Evolutionary conservation across 306 rosid genomes (phyloP), one percentile per base, ranked within the genome.

Genomic region (Rosa lucieae): DNA sequence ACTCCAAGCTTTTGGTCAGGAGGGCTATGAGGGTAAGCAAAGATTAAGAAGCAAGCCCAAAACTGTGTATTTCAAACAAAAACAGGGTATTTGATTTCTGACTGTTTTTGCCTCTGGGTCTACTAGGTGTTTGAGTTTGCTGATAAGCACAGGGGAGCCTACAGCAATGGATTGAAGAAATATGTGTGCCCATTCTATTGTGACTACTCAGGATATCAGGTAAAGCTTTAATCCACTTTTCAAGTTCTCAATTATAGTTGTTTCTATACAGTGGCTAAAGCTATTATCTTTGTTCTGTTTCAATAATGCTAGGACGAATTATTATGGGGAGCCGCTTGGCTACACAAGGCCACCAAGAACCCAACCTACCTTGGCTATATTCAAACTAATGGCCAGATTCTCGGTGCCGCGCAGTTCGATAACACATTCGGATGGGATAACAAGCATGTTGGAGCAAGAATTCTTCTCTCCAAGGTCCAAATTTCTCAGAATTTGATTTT

Each of bases 321-420:
- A 6, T 76, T 94, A 71, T 94, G 98, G 98, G 98, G 93, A 23
- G 98, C 98, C 80, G 93, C 94, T 83, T 94, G 98, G 98, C 87
- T 94, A 48, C 95, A 94, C 81, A 94, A 87, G 87, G 98, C 98
- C 15, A 94, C 98, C 4, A 94, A 82, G 82, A 92, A 87, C 70
- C 92, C 92, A 20, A 66, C 67, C 40, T 94, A 87, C 77, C 91
- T 94, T 10, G 81, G 82, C 80, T 94, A 94, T 92, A 94, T 94
- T 58, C 91, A 89, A 86, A 84, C 80, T 1, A 94, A 94, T 59
- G 98, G 98, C 47, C 92, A 92, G 29, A 85, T 80, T 51, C 97
- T 92, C 35, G 98, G 98, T 0, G 97, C 95, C 29, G 93, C 90
- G 3, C 93, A 90, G 71, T 85, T 5, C 55, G 98, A 94, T 72